Conservation (phyloP, 495 filamentous ascomycete species). For the Penicillium samsonianum region DNA sequence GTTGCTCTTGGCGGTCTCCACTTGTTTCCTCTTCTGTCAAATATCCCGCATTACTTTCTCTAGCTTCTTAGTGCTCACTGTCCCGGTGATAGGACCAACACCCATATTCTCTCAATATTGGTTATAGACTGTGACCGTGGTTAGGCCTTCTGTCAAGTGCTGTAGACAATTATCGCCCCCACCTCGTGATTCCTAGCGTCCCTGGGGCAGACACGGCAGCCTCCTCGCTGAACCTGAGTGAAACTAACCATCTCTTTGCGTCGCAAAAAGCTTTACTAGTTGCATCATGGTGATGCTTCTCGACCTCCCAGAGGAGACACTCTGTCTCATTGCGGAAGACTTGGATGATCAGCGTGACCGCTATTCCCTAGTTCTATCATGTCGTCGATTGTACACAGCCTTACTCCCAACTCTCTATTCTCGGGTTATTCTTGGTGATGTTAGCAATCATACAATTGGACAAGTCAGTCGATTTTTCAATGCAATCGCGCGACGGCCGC, state of each 20-base stretch:
- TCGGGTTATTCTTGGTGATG: neutral
- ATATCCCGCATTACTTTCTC: neutral
- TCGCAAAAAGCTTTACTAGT: neutral
- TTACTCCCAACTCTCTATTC: slow-evolving; percentile 3
- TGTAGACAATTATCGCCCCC: neutral
- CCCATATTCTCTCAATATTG: neutral
- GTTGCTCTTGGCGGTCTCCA: neutral
- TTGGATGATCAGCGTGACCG: neutral
- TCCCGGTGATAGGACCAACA: neutral
- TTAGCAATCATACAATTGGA: neutral
- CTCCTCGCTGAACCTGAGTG: neutral
- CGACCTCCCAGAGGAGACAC: neutral
- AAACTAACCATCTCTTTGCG: neutral
- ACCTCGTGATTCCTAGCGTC: neutral
- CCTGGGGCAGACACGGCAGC: neutral
- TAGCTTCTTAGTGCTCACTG: neutral
- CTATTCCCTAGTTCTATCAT: neutral
- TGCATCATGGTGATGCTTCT: neutral
- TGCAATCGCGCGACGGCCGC: neutral
- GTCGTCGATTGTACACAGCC: neutral
- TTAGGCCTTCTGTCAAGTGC: neutral
- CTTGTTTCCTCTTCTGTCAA: neutral
- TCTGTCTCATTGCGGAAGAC: neutral
- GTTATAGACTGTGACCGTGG: neutral
- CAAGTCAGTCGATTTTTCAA: neutral